Conservation (phyloP, 2,329 filamentous ascomycete genomes). For the Aspergillus alliaceus region DNA sequence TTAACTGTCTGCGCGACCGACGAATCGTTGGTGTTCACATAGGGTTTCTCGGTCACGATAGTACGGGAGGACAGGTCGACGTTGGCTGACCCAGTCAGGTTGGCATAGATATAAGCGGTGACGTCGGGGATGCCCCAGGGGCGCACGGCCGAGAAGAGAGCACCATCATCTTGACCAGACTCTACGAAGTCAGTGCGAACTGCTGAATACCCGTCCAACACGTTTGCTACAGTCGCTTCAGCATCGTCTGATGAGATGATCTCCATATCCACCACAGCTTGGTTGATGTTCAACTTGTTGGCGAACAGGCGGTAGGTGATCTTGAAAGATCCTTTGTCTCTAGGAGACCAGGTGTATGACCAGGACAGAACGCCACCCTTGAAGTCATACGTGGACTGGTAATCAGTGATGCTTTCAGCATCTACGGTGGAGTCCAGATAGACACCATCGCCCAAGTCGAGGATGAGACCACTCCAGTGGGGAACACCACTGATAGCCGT, state of each 20-base stretch:
- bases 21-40: constrained; percentile 58
- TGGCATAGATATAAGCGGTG: constrained; percentile 59
- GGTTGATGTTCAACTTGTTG: constrained; percentile 63
- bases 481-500: constrained; percentile 71
- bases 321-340: constrained; percentile 50
- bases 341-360: constrained; percentile 66
- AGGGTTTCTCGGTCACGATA: constrained; percentile 47
- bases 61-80: constrained; percentile 45
- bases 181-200: constrained; percentile 61
- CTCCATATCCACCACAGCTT: constrained; percentile 60
- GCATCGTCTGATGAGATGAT: constrained; percentile 56
- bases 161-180: constrained; percentile 55
- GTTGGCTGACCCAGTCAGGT: constrained; percentile 39
- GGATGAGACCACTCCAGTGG: constrained; percentile 63
- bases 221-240: constrained; percentile 62
- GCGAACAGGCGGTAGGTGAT: constrained; percentile 67
- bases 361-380: constrained; percentile 63
- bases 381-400: constrained; percentile 62
- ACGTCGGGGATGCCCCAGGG: constrained; percentile 63
- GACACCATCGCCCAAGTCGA: constrained; percentile 55
- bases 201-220: constrained; percentile 68
- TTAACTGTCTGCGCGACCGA: constrained; percentile 64
- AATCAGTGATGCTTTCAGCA: constrained; percentile 59
- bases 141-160: constrained; percentile 66
- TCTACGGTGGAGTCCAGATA: constrained; percentile 63